A percentile compares a stretch with the other conserved stretches of the same genome.
Evolutionary conservation across 2,329 filamentous ascomycete species (phyloP).

Genomic region (Fusarium mundagurra): DNA sequence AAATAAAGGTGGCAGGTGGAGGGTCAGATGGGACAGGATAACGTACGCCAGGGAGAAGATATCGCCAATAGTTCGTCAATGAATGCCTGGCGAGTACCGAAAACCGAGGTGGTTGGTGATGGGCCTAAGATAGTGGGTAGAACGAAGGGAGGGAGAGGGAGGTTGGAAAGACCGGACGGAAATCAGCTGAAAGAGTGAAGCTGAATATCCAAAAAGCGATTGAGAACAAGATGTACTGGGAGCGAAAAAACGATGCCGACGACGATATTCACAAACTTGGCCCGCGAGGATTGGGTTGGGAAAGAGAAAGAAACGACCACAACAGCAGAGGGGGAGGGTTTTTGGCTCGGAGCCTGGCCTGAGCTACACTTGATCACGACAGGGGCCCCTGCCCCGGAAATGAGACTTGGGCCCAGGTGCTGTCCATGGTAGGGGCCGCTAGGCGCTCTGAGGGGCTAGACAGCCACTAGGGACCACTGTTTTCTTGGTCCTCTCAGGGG

Average conservation of each 20-base stretch:
- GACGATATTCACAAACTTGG: slow-evolving; percentile 40
- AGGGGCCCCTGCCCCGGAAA: slow-evolving; percentile 34
- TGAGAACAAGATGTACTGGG: slow-evolving; percentile 40
- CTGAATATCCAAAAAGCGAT: slow-evolving; percentile 47
- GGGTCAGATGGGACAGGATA: slow-evolving; percentile 32
- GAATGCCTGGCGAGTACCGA: slow-evolving; percentile 35
- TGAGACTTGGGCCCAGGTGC: slow-evolving; percentile 32
- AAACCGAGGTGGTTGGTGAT: slow-evolving; percentile 38
- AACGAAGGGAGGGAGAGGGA: slow-evolving; percentile 35
- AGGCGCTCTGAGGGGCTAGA: slow-evolving; percentile 32
- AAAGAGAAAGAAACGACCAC: slow-evolving; percentile 26
- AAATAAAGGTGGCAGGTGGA: slow-evolving; percentile 34
- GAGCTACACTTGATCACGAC: slow-evolving; percentile 19
- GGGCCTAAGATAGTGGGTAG: slow-evolving; percentile 23
- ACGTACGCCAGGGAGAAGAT: slow-evolving; percentile 44
- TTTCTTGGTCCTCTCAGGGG: slow-evolving; percentile 37
- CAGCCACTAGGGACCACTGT: slow-evolving; percentile 27
- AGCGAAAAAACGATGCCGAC: slow-evolving; percentile 40
- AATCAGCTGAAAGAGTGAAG: slow-evolving; percentile 56
- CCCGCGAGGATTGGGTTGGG: slow-evolving; percentile 42
- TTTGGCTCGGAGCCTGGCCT: slow-evolving; percentile 26
- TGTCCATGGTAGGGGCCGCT: slow-evolving; percentile 20
- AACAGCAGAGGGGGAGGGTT: slow-evolving; percentile 23
- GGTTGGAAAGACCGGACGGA: slow-evolving; percentile 51
- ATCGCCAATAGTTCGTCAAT: slow-evolving; percentile 43